Evolutionary conservation across 768 basidiomycete species (phyloP), one percentile per base, ranked within the genome.

Genomic region (Tricholoma hemisulphureum): DNA sequence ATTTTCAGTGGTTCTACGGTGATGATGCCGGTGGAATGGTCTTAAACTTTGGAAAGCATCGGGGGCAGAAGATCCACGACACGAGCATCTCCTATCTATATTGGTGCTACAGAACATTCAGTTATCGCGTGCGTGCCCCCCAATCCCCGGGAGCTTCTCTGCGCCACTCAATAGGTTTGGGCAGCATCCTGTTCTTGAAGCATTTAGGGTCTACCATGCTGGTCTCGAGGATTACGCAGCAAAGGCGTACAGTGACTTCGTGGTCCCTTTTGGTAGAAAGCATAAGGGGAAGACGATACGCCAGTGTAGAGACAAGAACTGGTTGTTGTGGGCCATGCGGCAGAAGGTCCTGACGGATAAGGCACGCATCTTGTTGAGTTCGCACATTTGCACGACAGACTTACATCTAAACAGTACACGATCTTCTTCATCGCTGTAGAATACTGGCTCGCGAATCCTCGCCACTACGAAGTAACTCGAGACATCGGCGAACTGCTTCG

Each of bases 71-170:
- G 52, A 49, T 62, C 20, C 39, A 51, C 28, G 6, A 57, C 6
- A 59, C 53, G 20, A 56, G 58, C 20, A 43, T 62, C 23, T 46
- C 55, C 3, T 62, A 62, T 37, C 11, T 62, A 23, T 45, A 59
- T 11, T 57, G 53, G 61, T 58, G 61, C 31, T 34, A 14, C 2
- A 43, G 39, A 32, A 49, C 21, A 16, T 51, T 56, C 14, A 23
- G 23, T 24, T 24, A 46, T 24, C 13, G 26, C 5, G 43, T 46
- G 23, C 21, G 43, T 26, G 5, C 6, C 13, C 16, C 7, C 23
- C 6, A 26, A 3, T 34, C 4, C 21, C 18, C 14, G 3, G 14
- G 26, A 8, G 20, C 14, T 6, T 5, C 3, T 14, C 14, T 14
- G 6, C 6, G 2, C 4, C 11, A 24, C 24, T 13, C 6, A 41